Conservation (phyloP, 1,284 basidiomycete species). For the Pseudozyma sp. region DNA sequence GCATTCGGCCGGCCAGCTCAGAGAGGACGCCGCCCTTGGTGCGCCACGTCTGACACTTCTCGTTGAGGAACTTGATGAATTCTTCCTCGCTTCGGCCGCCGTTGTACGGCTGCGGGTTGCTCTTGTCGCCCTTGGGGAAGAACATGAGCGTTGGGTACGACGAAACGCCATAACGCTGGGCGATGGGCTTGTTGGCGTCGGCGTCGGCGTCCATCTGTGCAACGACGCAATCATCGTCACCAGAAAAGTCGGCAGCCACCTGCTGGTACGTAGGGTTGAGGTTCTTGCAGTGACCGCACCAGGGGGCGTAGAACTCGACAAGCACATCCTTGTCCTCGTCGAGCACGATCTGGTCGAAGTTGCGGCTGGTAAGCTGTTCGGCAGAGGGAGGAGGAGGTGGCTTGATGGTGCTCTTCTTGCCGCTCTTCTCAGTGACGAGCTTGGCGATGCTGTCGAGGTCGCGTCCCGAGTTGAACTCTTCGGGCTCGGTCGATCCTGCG, state of each 20-base stretch:
- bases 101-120: constrained; percentile 77
- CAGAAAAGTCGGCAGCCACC: constrained; percentile 85
- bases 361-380: constrained; percentile 77
- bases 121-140: constrained; percentile 79
- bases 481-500: constrained; percentile 72
- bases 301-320: constrained; percentile 92
- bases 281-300: constrained; percentile 89
- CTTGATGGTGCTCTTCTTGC: constrained; percentile 85
- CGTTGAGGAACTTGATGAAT: constrained; percentile 78
- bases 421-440: constrained; percentile 81
- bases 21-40: constrained; percentile 82
- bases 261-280: constrained; percentile 94
- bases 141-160: constrained; percentile 87
- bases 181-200: constrained; percentile 80
- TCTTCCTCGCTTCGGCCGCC: constrained; percentile 77
- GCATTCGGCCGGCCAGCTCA: constrained; percentile 83
- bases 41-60: constrained; percentile 87
- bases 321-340: constrained; percentile 93
- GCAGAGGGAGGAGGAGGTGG: constrained; percentile 82
- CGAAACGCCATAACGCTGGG: constrained; percentile 78
- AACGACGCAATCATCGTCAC: constrained; percentile 80
- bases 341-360: constrained; percentile 84
- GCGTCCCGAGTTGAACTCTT: constrained; percentile 81
- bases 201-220: constrained; percentile 92
- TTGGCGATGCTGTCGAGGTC: constrained; percentile 81